phyloP scores from a whole-genome alignment of 805 yeast genomes.

The Saccharomycopsis sp. region DNA sequence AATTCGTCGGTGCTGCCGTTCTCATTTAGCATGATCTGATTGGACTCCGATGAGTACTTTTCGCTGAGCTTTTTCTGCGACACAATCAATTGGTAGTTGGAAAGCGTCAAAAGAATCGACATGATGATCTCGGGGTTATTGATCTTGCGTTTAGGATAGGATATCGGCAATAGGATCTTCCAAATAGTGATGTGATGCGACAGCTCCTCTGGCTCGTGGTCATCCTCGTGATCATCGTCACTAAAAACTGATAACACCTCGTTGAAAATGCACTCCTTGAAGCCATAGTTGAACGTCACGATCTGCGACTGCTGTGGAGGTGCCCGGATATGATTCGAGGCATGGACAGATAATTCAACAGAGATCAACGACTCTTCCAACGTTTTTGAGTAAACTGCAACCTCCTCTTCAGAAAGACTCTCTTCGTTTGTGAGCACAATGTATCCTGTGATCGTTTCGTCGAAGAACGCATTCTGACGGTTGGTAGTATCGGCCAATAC shows the following conservation, averaged over 20 bases:
- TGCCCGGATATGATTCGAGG: constrained; percentile 13
- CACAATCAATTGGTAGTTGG: constrained; percentile 9
- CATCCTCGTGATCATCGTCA: constrained; percentile 9
- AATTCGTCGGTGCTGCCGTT: constrained; percentile 18
- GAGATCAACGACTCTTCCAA: constrained; percentile 15
- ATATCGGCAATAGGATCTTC: constrained; percentile 20
- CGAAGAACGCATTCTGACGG: constrained; percentile 21
- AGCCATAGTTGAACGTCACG: constrained; percentile 12
- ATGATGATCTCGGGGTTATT: constrained; percentile 20
- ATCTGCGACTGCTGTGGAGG: constrained; percentile 6
- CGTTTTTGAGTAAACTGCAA: constrained; percentile 12
- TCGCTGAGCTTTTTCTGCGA: constrained; percentile 10
- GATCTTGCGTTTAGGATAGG: constrained; percentile 21
- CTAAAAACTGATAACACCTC: background rate
- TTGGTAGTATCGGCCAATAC: constrained; percentile 15
- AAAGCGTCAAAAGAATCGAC: constrained; percentile 15
- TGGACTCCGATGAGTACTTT: constrained; percentile 3
- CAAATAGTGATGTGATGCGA: constrained; percentile 15
- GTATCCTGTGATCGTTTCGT: constrained; percentile 19
- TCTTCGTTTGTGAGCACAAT: constrained; percentile 17
- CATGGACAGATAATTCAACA: constrained; percentile 21
- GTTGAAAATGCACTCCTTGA: constrained; percentile 16
- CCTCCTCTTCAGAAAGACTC: constrained; percentile 2
- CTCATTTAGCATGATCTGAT: constrained; percentile 15
- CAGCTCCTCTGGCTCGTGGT: background rate